Evolutionary conservation across 176 grass and related monocot species (phyloP), one percentile per base, ranked within the genome.

Genomic region (Bothriochloa decipiens): DNA sequence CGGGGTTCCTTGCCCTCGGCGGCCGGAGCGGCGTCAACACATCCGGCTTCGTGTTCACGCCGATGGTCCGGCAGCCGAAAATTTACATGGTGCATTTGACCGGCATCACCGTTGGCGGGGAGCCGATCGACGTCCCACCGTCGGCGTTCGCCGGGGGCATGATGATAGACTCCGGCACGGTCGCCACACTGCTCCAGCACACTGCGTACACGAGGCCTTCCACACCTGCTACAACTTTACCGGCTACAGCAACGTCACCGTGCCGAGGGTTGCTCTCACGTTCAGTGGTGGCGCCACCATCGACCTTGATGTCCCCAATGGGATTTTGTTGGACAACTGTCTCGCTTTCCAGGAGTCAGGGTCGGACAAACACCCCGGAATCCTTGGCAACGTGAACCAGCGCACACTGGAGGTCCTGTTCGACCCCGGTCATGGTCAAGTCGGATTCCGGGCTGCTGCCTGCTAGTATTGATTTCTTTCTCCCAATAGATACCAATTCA

Each of bases 301-400:
- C 3, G 41, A 73, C 18, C 63, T 92, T 4, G 81, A 89, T 20
- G 28, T 74, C 7, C 45, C 45, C n/a, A 33, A 69, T 4, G 91
- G 91, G 20, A 69, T 87, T 23, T 27, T 92, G 6, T 76, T 87
- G 39, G 80, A 89, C 18, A 64, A 35, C 50, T 92, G 87, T 70
- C 87, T 92, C 20, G 91, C 91, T 1, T 92, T 92, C 32, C 63
- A 75, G 5, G 87, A 62, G 6, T 72, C 76, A 8, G 50, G 47
- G 15, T 69, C 57, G 6, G 66, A 69, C 26, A 39, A 8, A 26
- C 28, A 72, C 10, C 10, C 64, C 0, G 64, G 68, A 37, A 89
- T 89, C 46, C 60, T 89, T 4, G 90, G 90, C 22, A 92, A 92
- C 37, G 82, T 92, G 68, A 87, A 92, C n/a, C 90, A 92, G 75